These are phyloP conservation scores for Suillus clintonianus DNA, from an alignment of 768 basidiomycete genomes.

Conservation along the genomic window DNA sequence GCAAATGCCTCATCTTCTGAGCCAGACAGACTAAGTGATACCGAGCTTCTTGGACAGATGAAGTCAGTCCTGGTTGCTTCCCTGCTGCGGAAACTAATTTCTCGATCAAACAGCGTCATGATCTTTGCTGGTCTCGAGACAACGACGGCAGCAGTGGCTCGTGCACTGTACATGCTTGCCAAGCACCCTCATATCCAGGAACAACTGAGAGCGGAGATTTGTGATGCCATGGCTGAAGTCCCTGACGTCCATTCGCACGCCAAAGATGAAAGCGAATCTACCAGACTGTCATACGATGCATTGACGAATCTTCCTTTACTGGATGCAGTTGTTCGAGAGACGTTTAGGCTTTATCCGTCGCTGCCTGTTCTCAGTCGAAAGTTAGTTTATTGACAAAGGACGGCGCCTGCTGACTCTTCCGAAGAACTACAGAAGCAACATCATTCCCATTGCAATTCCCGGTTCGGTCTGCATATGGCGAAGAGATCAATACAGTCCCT, in stretches of 20 bases:
- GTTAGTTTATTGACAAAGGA: conserved; percentile 23
- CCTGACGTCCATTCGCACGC: neutral
- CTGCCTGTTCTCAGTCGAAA: conserved; percentile 42
- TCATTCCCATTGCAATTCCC: conserved; percentile 35
- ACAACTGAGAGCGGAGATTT: conserved; percentile 38
- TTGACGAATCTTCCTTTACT: conserved; percentile 37
- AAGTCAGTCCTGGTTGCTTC: conserved; percentile 15
- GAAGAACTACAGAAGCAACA: conserved; percentile 40
- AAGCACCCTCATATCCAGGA: conserved; percentile 40
- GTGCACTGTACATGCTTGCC: conserved; percentile 37
- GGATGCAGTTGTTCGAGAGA: conserved; percentile 44
- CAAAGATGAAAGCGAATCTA: conserved; percentile 19
- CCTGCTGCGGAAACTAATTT: neutral
- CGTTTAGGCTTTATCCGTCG: conserved; percentile 44
- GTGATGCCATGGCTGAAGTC: conserved; percentile 14
- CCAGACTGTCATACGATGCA: conserved; percentile 40
- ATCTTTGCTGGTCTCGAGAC: conserved; percentile 48
- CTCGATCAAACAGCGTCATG: conserved; percentile 23
- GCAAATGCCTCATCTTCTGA: conserved; percentile 22
- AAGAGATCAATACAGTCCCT: conserved; percentile 26
- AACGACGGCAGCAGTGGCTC: conserved; percentile 41
- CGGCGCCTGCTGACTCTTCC: conserved; percentile 2
- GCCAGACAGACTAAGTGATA: conserved; percentile 20
- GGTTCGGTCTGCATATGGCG: conserved; percentile 11
- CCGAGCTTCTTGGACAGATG: conserved; percentile 31